These are phyloP conservation scores for Metschnikowia cerradonensis DNA, from an alignment of 805 yeast species.

Conservation along the genomic window DNA sequence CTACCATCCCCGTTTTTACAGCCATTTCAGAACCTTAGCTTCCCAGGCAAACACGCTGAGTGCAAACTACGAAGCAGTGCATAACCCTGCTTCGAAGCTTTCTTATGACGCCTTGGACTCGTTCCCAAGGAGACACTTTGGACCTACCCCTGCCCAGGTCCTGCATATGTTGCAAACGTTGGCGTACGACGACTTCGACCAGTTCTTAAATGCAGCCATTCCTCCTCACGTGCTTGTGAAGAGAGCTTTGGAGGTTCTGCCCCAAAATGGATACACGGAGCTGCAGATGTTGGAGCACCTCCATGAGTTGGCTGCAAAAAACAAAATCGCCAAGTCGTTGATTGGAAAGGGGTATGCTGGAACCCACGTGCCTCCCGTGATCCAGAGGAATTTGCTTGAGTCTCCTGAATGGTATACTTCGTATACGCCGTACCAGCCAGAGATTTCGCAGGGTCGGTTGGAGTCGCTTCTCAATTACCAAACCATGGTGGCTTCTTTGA, in stretches of 20 bases:
- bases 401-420: constrained; percentile 98
- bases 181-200: constrained; percentile 63
- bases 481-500: constrained; percentile 84
- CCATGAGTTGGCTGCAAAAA: constrained; percentile 65
- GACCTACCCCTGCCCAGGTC: constrained; percentile 67
- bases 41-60: constrained; percentile 52
- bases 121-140: constrained; percentile 87
- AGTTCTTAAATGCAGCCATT: constrained; percentile 67
- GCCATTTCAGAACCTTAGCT: constrained; percentile 5
- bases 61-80: constrained; percentile 45
- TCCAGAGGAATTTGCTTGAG: constrained; percentile 87
- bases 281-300: constrained; percentile 71
- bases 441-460: constrained; percentile 93
- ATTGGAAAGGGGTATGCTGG: constrained; percentile 96
- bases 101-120: constrained; percentile 56
- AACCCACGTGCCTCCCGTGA: constrained; percentile 84
- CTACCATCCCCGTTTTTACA: too few relatives aligned
- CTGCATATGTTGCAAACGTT: constrained; percentile 59
- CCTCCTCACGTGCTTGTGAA: constrained; percentile 72
- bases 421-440: constrained; percentile 98
- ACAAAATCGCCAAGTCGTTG: constrained; percentile 66
- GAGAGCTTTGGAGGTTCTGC: constrained; percentile 63
- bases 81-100: constrained; percentile 34
- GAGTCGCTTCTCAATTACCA: constrained; percentile 89
- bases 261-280: constrained; percentile 75